Evolutionary conservation across 257 asterid genomes (phyloP), one percentile per base, ranked within the genome.

Genomic region (Capsicum chinense): DNA sequence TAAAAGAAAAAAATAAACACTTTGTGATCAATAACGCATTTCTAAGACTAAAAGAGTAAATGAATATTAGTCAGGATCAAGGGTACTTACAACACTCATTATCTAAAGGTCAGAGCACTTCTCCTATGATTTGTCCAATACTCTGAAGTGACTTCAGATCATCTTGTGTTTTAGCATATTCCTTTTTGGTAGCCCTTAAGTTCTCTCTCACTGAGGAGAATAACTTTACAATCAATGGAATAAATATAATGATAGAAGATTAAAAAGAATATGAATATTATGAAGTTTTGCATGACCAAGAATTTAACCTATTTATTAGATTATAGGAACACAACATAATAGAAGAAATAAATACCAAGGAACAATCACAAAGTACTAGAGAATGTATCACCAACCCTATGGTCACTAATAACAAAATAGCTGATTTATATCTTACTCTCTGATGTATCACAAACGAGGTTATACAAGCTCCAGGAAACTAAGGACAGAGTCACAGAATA

Each of bases 51-150:
- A 62, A 85, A 73, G 7, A 33, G 10, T 63, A n/a, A 17, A 66
- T 16, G 57, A 78, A 56, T 69, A 3, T 64, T 85, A 67, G 12
- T 63, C 21, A 64, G 68, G 79, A 79, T 84, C 26, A n/a, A 85
- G 80, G 84, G 74, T 33, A 57, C 88, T 93, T 91, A 95, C 98
- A 90, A 84, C 98, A 95, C 82, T 95, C 98, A 85, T 91, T 93
- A 89, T 95, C 98, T 86, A 95, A 93, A 17, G 99, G 98, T 87
- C 99, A 90, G 70, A 96, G 97, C 83, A 96, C 99, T 89, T 96
- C 99, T 15, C 99, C 99, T 11, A 96, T 93, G 89, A 96, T 96
- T 91, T 96, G 99, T n/a, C 99, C 98, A 85, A 96, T 98, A 83
- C 98, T 96, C 89, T 96, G 99, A 83, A 96, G 96, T 54, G 99